phyloP scores from a whole-genome alignment of 495 filamentous ascomycete genomes.

The Daldinia decipiens region DNA sequence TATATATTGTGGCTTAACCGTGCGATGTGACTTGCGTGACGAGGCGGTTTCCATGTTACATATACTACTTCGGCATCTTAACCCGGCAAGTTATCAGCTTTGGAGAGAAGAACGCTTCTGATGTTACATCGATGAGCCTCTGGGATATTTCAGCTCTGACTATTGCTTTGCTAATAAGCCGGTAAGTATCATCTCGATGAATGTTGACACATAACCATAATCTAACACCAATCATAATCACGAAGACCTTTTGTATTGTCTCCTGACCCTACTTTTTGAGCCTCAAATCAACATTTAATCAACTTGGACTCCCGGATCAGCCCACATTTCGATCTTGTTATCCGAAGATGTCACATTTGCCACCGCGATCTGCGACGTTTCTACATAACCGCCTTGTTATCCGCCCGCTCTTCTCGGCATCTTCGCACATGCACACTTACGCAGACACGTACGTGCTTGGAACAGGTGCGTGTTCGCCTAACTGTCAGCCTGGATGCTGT shows the following conservation, averaged over 20 bases:
- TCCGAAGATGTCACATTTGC: slow-evolving; percentile 15
- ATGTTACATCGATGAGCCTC: not conserved
- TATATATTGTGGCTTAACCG: not conserved
- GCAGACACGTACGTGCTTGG: not conserved
- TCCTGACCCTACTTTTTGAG: slow-evolving; percentile 17
- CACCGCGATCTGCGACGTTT: slow-evolving; percentile 17
- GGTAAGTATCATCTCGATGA: not conserved
- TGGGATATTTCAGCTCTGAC: not conserved
- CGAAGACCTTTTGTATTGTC: not conserved
- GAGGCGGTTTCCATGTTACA: not conserved
- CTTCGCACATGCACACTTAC: not conserved
- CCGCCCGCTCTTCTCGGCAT: slow-evolving; percentile 15
- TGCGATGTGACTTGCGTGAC: not conserved
- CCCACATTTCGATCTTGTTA: not conserved
- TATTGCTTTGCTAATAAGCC: not conserved
- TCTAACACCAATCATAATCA: not conserved
- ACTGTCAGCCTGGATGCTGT: not conserved
- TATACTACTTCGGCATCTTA: not conserved
- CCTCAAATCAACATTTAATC: slow-evolving; percentile 13
- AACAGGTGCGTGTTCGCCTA: not conserved
- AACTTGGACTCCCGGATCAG: slow-evolving; percentile 18
- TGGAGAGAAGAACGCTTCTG: not conserved
- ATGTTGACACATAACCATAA: not conserved
- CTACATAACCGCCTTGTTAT: slow-evolving; percentile 2
- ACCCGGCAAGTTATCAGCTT: not conserved